Conservation (phyloP, 2,329 filamentous ascomycete genomes). For the Chrysoporthe austroafricana region DNA sequence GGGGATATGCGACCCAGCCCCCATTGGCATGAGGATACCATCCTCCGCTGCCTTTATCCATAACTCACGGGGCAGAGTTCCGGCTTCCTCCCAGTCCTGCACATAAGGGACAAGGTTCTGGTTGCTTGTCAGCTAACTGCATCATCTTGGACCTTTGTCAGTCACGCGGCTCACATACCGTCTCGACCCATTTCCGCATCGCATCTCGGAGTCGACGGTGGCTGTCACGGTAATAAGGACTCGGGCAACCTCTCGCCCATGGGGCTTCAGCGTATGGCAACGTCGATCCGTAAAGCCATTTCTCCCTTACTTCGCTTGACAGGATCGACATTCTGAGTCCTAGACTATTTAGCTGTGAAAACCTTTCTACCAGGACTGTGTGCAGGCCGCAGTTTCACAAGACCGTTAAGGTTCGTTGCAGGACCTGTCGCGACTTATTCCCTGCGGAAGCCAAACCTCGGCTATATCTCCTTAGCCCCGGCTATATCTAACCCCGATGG, state of each 20-base stretch:
- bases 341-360: background rate
- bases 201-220: constrained; percentile 26
- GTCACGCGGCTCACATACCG: background rate
- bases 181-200: constrained; percentile 29
- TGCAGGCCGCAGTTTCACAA: background rate
- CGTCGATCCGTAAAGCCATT: constrained; percentile 26
- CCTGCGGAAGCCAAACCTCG: background rate
- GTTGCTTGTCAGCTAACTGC: background rate
- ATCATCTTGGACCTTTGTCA: no score
- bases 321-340: constrained; percentile 21
- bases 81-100: constrained; percentile 25
- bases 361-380: background rate
- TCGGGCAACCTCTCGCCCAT: constrained; percentile 27
- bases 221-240: constrained; percentile 27
- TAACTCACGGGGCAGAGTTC: constrained; percentile 15
- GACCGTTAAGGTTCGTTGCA: background rate
- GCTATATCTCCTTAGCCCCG: background rate
- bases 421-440: background rate
- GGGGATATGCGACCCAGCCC: constrained; percentile 19
- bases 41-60: constrained; percentile 24
- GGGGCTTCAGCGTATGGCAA: constrained; percentile 26
- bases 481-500: background rate
- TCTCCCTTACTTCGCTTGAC: constrained; percentile 8
- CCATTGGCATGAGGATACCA: constrained; percentile 28
- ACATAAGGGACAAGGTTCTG: constrained; percentile 27